Conservation (phyloP, 2,329 filamentous ascomycete species). For the Pseudocercospora macadamiae region DNA sequence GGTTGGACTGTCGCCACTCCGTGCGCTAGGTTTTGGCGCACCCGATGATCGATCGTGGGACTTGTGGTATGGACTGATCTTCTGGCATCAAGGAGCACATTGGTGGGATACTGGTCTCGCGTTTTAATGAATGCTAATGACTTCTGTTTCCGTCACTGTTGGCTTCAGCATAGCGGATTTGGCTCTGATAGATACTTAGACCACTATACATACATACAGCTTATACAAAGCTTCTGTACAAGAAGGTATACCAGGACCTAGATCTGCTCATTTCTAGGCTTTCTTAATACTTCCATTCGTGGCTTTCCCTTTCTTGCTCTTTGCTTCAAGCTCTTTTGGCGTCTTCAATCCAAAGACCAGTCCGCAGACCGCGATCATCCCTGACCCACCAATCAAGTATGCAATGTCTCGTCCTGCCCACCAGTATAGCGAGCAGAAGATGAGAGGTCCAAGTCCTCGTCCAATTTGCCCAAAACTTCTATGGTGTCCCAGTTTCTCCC, state of each 20-base stretch:
- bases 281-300: conserved; percentile 25
- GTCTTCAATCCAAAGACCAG: conserved; percentile 74
- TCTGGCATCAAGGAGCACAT: conserved; percentile 61
- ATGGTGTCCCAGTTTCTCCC: conserved; percentile 82
- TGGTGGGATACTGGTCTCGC: conserved; percentile 67
- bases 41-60: conserved; percentile 68
- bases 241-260: background rate
- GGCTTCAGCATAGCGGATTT: background rate
- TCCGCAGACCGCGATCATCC: conserved; percentile 73
- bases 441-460: conserved; percentile 78
- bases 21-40: conserved; percentile 66
- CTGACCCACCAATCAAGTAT: conserved; percentile 77
- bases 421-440: conserved; percentile 97
- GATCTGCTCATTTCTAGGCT: conserved; percentile 8
- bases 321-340: conserved; percentile 46
- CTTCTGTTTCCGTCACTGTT: background rate
- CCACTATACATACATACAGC: conserved; percentile 8
- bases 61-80: conserved; percentile 60
- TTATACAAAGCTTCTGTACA: conserved; percentile 1
- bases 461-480: conserved; percentile 83
- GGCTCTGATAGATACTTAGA: background rate
- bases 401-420: conserved; percentile 90
- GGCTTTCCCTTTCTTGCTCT: conserved; percentile 19
- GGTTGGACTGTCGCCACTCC: conserved; percentile 72
- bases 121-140: conserved; percentile 33